Evolutionary conservation across 78 protist species (phyloP).

Genomic region (Trichosphaerium sp.): DNA sequence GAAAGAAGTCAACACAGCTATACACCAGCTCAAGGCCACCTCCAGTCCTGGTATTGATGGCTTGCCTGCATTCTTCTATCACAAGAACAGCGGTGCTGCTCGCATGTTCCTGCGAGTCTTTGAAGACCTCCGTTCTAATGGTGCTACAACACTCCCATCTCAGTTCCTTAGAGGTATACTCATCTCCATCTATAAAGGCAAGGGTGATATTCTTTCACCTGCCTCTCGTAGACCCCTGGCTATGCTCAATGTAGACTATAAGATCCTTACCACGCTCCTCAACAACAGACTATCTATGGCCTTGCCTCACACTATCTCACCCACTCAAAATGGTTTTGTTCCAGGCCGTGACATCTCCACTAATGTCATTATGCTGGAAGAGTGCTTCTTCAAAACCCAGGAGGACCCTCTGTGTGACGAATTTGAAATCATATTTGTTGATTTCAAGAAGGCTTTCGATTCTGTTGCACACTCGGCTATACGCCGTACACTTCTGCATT

Average conservation of each 20-base stretch:
- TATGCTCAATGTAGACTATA: background rate
- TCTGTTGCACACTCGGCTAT: background rate
- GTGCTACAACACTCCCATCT: no score
- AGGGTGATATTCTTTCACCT: background rate
- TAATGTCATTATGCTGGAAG: background rate
- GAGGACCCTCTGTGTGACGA: background rate
- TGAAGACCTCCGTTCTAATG: no score
- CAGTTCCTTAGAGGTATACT: background rate
- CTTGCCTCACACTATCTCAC: background rate
- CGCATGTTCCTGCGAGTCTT: no score
- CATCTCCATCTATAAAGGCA: background rate
- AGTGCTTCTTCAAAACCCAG: background rate
- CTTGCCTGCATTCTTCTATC: no score
- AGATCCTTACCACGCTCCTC: background rate
- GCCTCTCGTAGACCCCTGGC: background rate
- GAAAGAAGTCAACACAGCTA: no score
- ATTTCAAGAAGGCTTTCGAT: constrained; percentile 1
- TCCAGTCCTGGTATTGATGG: no score
- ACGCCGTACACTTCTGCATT: background rate
- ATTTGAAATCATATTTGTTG: background rate
- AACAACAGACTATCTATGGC: background rate
- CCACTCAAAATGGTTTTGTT: constrained; percentile 4
- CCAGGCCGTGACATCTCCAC: background rate
- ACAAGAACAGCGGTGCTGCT: no score
- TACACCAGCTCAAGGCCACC: no score